These are phyloP conservation scores for Candida mattraensis DNA, from an alignment of 805 yeast genomes.

Conservation along the genomic window DNA sequence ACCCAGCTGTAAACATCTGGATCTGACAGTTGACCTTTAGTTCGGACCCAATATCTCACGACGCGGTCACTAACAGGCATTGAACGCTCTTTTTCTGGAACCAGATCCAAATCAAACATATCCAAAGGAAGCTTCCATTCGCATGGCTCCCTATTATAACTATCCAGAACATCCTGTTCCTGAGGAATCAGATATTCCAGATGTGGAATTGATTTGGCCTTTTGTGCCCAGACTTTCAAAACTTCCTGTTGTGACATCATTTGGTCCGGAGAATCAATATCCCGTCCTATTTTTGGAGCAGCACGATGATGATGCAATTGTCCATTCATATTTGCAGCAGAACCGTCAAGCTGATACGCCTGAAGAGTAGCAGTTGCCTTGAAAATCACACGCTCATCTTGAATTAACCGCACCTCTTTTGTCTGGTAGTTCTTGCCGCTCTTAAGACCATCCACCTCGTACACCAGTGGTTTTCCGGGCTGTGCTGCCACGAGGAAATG, in stretches of 20 bases:
- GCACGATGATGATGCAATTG: constrained; percentile 30
- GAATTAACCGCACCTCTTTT: constrained; percentile 55
- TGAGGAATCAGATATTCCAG: constrained; percentile 26
- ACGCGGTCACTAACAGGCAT: constrained; percentile 25
- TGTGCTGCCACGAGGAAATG: constrained; percentile 60
- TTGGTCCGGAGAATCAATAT: constrained; percentile 29
- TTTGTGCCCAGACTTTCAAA: constrained; percentile 30
- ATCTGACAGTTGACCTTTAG: constrained; percentile 25
- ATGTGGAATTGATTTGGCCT: constrained; percentile 22
- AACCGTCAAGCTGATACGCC: constrained; percentile 30
- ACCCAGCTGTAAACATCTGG: constrained; percentile 46
- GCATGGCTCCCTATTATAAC: constrained; percentile 35
- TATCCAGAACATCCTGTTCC: constrained; percentile 21
- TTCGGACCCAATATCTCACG: constrained; percentile 33
- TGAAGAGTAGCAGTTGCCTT: constrained; percentile 52
- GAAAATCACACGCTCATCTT: constrained; percentile 50
- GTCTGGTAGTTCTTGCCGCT: constrained; percentile 54
- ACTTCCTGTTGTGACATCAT: constrained; percentile 30
- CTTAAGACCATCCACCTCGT: constrained; percentile 51
- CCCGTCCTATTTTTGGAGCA: constrained; percentile 31
- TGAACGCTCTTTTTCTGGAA: constrained; percentile 20
- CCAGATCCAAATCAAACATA: constrained; percentile 32
- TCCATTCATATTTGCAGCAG: constrained; percentile 30
- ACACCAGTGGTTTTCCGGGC: constrained; percentile 44
- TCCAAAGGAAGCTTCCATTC: constrained; percentile 34